Evolutionary conservation across 768 basidiomycete genomes (phyloP).

Genomic region (Lactifluus pinguis): DNA sequence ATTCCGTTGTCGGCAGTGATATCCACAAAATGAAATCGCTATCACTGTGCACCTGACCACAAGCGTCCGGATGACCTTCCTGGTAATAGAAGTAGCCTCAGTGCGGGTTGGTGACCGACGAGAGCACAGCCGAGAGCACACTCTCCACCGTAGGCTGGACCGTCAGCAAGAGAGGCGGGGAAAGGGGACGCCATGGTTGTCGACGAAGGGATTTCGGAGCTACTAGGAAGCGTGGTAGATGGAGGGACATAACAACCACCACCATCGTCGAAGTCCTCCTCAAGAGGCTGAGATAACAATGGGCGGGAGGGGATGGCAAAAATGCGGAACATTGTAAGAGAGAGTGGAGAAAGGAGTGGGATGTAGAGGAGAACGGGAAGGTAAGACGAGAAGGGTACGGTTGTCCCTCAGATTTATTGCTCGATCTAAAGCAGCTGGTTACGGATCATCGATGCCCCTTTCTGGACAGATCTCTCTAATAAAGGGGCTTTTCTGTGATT

Average conservation of each 20-base stretch:
- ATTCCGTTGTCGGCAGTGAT: constrained; percentile 60
- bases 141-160: background rate
- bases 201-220: background rate
- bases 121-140: background rate
- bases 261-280: constrained; percentile 22
- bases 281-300: constrained; percentile 18
- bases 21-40: too few relatives aligned
- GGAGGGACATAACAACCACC: constrained; percentile 12
- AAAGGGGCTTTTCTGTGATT: too few relatives aligned
- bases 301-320: constrained; percentile 35
- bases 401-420: too few relatives aligned
- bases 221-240: background rate
- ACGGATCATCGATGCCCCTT: too few relatives aligned
- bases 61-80: constrained; percentile 67
- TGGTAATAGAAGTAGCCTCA: constrained; percentile 35
- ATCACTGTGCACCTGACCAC: constrained; percentile 55
- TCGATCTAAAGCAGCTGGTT: too few relatives aligned
- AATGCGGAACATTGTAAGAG: constrained; percentile 26
- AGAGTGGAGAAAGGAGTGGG: constrained; percentile 18
- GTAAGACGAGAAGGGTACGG: background rate
- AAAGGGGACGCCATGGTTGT: constrained; percentile 1
- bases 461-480: too few relatives aligned
- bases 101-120: background rate
- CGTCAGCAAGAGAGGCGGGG: background rate
- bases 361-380: constrained; percentile 13